Evolutionary conservation across 768 basidiomycete species (phyloP), one percentile per base, ranked within the genome.

Genomic region (Lanmaoa pseudosensibilis): DNA sequence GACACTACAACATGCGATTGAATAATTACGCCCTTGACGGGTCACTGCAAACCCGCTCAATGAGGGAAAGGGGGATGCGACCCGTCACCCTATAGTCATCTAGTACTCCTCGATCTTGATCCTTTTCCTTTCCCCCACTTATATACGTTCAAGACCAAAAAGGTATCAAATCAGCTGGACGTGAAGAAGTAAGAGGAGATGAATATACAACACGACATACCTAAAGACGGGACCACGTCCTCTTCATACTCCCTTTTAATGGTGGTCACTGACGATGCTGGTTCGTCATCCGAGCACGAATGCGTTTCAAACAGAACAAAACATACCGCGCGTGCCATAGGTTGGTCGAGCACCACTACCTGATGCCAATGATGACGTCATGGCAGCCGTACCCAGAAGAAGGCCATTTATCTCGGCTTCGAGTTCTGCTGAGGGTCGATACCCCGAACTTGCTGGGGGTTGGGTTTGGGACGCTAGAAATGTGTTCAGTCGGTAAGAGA

Each of bases 241-340:
- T 63, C 66, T 23, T 63, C 63, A 0, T 46, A 46, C 38, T 60
- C 66, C 19, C 61, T 57, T 34, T 69, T 64, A 2, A 63, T 44
- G 13, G 33, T 10, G 2, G 18, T 21, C 41, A 4, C 25, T 5
- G 36, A 18, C 7, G 23, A 38, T 13, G 4, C n/a, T 2, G 11
- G 13, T 36, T 37, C 18, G 18, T n/a, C 25, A 37, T 27, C 25
- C 25, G 5, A 36, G 15, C 32, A 25, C 16, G 2, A 4, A 15
- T 21, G 2, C 12, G 11, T 15, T 12, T 40, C 2, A 9, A 30
- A 34, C 9, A 21, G 8, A 43, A 18, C 18, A 19, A 19, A 34
- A 51, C 58, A 2, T 21, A 50, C 63, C 18, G 5, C 40, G 36
- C 16, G 44, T 19, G 11, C 27, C 16, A 15, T 34, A 33, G 0